Evolutionary conservation across 2,329 filamentous ascomycete species (phyloP), one percentile per base, ranked within the genome.

Genomic region (Ophiocordyceps polyrhachis-furcata): DNA sequence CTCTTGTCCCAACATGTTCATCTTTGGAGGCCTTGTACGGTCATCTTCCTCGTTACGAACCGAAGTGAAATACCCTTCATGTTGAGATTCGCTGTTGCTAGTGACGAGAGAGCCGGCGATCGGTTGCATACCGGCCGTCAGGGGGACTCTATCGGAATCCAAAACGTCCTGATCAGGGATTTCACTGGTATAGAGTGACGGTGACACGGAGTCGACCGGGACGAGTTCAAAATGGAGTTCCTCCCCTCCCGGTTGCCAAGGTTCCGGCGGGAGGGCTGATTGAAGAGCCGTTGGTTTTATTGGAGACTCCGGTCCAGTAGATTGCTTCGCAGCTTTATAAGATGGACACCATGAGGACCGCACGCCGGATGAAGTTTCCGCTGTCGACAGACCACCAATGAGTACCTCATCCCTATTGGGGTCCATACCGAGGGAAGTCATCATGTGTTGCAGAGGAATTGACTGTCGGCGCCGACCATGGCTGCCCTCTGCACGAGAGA

Each of bases 371-470:
- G 48, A 50, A 46, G 49, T 53, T 21, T 48, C 50, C 13, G 42
- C 44, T 17, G 49, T 49, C 20, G 47, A 20, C 9, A 31, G 23
- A 31, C 47, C 41, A 19, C 21, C 20, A 32, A n/a, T 15, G 14
- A 12, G 21, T 14, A 6, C 23, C n/a, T 15, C 21, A 21, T 14
- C 9, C 15, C 25, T 40, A 14, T 29, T 17, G n/a, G 7, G 29
- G 9, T 29, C 14, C 7, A 11, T 28, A 15, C 21, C 47, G 25
- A 50, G 47, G 13, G 52, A 44, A 29, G 50, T 49, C 45, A 60
- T 56, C 32, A 83, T 66, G 53, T 80, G 74, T 60, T 79, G 79
- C 47, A 89, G 67, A 48, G 81, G 82, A 63, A 91, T 88, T 49
- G 80, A 79, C 55, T 51, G 57, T 40, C 51, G 51, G 44, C 52